phyloP scores from a whole-genome alignment of 148 eudicot species.

The Gaultheria prostrata region DNA sequence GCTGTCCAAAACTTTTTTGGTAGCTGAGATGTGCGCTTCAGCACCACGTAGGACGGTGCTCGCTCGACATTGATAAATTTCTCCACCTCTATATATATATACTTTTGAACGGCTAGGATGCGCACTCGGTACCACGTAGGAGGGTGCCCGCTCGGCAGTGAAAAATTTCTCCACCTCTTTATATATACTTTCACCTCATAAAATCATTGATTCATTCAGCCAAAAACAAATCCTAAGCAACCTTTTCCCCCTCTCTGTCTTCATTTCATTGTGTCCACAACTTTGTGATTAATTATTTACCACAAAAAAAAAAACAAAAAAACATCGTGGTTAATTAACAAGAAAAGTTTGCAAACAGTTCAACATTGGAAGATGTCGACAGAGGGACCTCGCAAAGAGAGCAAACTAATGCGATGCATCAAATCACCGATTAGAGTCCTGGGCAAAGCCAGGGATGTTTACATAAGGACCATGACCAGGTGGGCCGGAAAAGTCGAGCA shows the following conservation, averaged over 20 bases:
- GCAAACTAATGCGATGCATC: conserved; percentile 19
- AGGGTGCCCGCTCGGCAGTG: too few species aligned
- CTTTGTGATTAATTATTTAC: too few species aligned
- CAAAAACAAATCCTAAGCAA: neutral
- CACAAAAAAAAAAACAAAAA: too few species aligned
- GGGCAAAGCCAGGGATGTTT: conserved; percentile 35
- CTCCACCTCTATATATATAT: neutral
- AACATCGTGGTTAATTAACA: neutral
- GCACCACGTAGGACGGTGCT: too few species aligned
- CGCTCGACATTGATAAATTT: too few species aligned
- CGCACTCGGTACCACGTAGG: too few species aligned
- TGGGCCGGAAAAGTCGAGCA: conserved; percentile 30
- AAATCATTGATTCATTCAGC: neutral
- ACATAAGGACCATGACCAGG: conserved; percentile 28
- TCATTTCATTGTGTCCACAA: neutral
- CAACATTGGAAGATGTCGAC: conserved; percentile 8
- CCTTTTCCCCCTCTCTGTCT: neutral
- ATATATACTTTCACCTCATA: neutral
- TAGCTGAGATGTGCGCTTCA: too few species aligned
- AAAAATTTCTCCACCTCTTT: neutral
- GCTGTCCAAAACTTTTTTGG: too few species aligned
- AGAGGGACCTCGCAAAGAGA: conserved; percentile 13
- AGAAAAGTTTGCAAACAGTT: neutral
- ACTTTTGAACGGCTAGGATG: too few species aligned
- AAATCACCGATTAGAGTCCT: conserved; percentile 32